These are phyloP conservation scores for Neoboletus brunneissimus DNA, from an alignment of 768 basidiomycete genomes.

Conservation along the genomic window DNA sequence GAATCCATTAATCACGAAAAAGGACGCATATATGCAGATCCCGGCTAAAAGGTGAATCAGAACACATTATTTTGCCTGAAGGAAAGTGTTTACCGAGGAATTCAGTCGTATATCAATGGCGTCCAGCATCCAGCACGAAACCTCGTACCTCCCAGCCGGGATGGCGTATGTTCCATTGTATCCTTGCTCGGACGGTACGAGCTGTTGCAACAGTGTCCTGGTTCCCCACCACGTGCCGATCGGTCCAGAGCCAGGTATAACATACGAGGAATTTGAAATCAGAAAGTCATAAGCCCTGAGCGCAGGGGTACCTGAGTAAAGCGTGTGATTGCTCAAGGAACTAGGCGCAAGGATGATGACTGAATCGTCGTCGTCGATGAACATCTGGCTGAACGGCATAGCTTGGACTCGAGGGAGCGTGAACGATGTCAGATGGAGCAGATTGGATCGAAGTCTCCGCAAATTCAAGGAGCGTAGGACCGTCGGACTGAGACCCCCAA, in stretches of 20 bases:
- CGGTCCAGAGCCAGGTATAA: conserved; percentile 34
- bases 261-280: conserved; percentile 28
- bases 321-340: conserved; percentile 24
- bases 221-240: conserved; percentile 47
- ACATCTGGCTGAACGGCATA: conserved; percentile 9
- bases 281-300: conserved; percentile 40
- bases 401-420: conserved; percentile 21
- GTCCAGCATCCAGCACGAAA: conserved; percentile 46
- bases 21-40: conserved; percentile 43
- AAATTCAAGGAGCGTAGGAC: conserved; percentile 34
- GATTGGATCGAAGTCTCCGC: conserved; percentile 37
- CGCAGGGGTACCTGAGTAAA: conserved; percentile 38
- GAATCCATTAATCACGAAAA: conserved; percentile 45
- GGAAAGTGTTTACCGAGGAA: conserved; percentile 34
- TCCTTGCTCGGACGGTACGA: conserved; percentile 22
- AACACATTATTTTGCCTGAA: background rate
- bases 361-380: conserved; percentile 1
- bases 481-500: conserved; percentile 9
- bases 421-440: conserved; percentile 32
- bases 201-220: conserved; percentile 42
- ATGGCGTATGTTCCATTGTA: conserved; percentile 16
- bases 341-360: conserved; percentile 34
- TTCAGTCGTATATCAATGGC: conserved; percentile 41
- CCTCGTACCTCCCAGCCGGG: conserved; percentile 43
- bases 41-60: conserved; percentile 31